These are phyloP conservation scores for Plectosphaerella plurivora DNA, from an alignment of 2,329 filamentous ascomycete genomes.

Conservation along the genomic window DNA sequence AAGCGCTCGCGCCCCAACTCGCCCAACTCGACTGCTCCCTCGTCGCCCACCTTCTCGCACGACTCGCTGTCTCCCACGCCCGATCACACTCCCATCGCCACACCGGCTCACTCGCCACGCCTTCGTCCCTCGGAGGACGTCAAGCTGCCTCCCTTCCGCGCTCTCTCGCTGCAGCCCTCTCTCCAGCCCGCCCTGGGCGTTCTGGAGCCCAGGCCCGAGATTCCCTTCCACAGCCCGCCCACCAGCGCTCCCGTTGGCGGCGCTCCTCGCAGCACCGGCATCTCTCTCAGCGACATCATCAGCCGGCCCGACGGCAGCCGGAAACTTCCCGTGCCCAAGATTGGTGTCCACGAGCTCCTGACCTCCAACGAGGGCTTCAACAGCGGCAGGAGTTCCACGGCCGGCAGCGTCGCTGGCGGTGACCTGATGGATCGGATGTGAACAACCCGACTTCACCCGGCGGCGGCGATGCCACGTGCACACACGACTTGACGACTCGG, in stretches of 20 bases:
- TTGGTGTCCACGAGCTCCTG: slow-evolving; percentile 84
- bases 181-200: slow-evolving; percentile 53
- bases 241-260: slow-evolving; percentile 47
- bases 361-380: slow-evolving; percentile 61
- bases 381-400: slow-evolving; percentile 73
- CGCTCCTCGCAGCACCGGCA: slow-evolving; percentile 54
- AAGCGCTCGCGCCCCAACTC: slow-evolving; percentile 93
- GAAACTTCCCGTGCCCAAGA: slow-evolving; percentile 85
- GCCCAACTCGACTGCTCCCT: slow-evolving; percentile 91
- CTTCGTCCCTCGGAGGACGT: slow-evolving; percentile 71
- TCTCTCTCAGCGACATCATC: slow-evolving; percentile 90
- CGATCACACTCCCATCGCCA: slow-evolving; percentile 97
- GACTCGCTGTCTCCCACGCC: slow-evolving; percentile 93
- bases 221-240: slow-evolving; percentile 31
- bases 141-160: slow-evolving; percentile 82
- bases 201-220: slow-evolving; percentile 53
- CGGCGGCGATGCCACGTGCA: slow-evolving; percentile 2
- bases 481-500: slow-evolving; percentile 28
- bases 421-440: slow-evolving; percentile 58
- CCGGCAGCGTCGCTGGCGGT: slow-evolving; percentile 71
- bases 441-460: not conserved
- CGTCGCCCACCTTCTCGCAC: slow-evolving; percentile 93
- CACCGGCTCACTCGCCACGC: slow-evolving; percentile 89
- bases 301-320: slow-evolving; percentile 79
- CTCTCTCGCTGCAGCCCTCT: slow-evolving; percentile 49